Evolutionary conservation across 371 early-diverging fungal genomes (phyloP).

Genomic region (Mortierella sp.): DNA sequence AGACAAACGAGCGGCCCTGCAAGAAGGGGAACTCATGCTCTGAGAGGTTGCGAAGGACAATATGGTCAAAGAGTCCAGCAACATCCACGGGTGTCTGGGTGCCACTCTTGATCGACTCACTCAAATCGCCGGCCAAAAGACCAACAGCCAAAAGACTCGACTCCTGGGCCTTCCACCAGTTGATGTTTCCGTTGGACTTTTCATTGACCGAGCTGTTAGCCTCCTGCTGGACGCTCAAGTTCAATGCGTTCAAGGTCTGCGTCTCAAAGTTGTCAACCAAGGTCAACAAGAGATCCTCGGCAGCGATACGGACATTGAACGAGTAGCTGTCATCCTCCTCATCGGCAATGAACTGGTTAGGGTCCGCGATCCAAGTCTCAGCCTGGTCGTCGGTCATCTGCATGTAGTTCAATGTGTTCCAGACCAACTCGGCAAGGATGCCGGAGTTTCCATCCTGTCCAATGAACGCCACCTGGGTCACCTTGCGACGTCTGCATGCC

Average conservation of each 20-base stretch:
- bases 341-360: constrained; percentile 91
- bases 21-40: constrained; percentile 82
- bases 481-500: constrained; percentile 68
- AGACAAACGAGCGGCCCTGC: constrained; percentile 91
- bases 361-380: constrained; percentile 87
- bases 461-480: constrained; percentile 60
- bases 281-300: constrained; percentile 78
- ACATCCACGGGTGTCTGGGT: constrained; percentile 74
- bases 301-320: constrained; percentile 88
- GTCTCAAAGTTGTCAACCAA: constrained; percentile 72
- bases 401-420: constrained; percentile 76
- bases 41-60: constrained; percentile 80
- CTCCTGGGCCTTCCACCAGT: constrained; percentile 90
- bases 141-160: constrained; percentile 85
- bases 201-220: constrained; percentile 33
- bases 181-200: constrained; percentile 30
- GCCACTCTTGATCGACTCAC: constrained; percentile 66
- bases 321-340: constrained; percentile 90
- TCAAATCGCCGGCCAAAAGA: constrained; percentile 69
- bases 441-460: constrained; percentile 61
- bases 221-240: constrained; percentile 55
- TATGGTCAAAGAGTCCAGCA: constrained; percentile 79
- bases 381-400: constrained; percentile 89
- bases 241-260: constrained; percentile 63
- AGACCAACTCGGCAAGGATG: constrained; percentile 75